phyloP scores from a whole-genome alignment of 2,329 filamentous ascomycete genomes.

The Byssoonygena ceratinophila region DNA sequence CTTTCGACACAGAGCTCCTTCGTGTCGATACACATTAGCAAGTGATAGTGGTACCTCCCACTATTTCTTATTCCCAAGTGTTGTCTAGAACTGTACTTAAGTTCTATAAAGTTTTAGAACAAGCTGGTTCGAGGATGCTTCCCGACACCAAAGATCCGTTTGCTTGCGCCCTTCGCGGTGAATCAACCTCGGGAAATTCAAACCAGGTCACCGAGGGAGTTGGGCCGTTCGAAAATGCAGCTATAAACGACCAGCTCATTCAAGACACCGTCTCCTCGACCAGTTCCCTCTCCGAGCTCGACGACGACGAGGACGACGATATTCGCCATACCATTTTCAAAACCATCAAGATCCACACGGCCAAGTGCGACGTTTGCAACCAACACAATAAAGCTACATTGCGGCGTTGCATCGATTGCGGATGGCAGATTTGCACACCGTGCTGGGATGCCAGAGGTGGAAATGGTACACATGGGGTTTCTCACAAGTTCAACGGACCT shows the following conservation, averaged over 20 bases:
- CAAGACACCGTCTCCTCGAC: not conserved
- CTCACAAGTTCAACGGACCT: slow-evolving; percentile 14
- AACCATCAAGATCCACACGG: slow-evolving; percentile 26
- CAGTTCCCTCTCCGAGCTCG: not conserved
- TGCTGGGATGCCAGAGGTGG: slow-evolving; percentile 22
- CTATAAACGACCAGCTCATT: not conserved
- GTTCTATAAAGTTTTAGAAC: not conserved
- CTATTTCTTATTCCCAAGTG: too few relatives aligned
- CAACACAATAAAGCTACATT: slow-evolving; percentile 26
- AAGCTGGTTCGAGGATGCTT: not conserved
- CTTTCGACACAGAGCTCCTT: too few relatives aligned
- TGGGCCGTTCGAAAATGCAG: not conserved
- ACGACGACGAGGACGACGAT: slow-evolving; percentile 3
- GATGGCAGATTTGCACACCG: slow-evolving; percentile 29
- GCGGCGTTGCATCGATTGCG: slow-evolving; percentile 27
- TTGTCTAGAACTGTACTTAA: not conserved
- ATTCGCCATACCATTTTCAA: slow-evolving; percentile 22
- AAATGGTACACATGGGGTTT: slow-evolving; percentile 16
- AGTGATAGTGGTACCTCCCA: too few relatives aligned
- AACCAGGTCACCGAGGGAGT: not conserved
- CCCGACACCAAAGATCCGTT: not conserved
- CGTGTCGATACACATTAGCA: too few relatives aligned
- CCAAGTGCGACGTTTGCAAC: slow-evolving; percentile 32
- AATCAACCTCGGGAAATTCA: not conserved
- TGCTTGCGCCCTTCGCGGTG: not conserved